A percentile compares a stretch with the other conserved stretches of the same genome.
Evolutionary conservation across 2,329 filamentous ascomycete genomes (phyloP).

Genomic region (Fusarium humuli): DNA sequence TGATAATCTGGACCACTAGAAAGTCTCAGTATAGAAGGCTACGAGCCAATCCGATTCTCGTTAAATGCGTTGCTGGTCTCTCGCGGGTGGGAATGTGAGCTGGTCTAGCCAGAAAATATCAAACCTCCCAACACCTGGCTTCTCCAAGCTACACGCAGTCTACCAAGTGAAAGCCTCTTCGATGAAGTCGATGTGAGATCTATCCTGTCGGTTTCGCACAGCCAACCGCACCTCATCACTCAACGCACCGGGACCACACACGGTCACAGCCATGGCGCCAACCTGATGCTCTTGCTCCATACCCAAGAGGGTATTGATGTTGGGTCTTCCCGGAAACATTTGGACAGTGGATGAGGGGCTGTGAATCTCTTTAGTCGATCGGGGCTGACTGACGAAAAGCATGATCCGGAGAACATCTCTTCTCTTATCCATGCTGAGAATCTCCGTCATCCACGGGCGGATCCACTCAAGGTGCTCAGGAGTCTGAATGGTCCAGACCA

Average conservation of each 20-base stretch:
- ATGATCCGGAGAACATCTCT: slow-evolving; percentile 80
- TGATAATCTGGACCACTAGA: slow-evolving; percentile 15
- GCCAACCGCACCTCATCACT: slow-evolving; percentile 79
- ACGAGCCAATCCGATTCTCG: slow-evolving; percentile 2
- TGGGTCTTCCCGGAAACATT: slow-evolving; percentile 85
- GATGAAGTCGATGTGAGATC: slow-evolving; percentile 78
- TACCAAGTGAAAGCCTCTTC: slow-evolving; percentile 80
- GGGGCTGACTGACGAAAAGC: slow-evolving; percentile 80
- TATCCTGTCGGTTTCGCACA: slow-evolving; percentile 72
- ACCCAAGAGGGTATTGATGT: slow-evolving; percentile 77
- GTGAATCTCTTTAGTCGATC: slow-evolving; percentile 83
- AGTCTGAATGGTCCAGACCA: slow-evolving; percentile 84
- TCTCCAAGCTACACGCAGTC: slow-evolving; percentile 1
- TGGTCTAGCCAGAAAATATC: slow-evolving; percentile 19
- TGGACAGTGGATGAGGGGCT: slow-evolving; percentile 81
- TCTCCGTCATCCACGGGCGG: slow-evolving; percentile 84
- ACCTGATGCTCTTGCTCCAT: slow-evolving; percentile 81
- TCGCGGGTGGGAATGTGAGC: slow-evolving; percentile 3
- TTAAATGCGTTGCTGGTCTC: not conserved
- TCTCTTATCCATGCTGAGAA: slow-evolving; percentile 78
- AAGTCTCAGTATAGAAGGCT: slow-evolving; percentile 5
- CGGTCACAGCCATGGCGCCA: slow-evolving; percentile 78
- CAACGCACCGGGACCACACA: slow-evolving; percentile 79
- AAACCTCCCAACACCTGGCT: slow-evolving; percentile 8
- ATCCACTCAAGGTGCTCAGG: slow-evolving; percentile 88